Percentiles rank a stretch among this genome's conserved stretches.
Conservation (phyloP, 2,329 filamentous ascomycete species). For the Trichoderma sp. region DNA sequence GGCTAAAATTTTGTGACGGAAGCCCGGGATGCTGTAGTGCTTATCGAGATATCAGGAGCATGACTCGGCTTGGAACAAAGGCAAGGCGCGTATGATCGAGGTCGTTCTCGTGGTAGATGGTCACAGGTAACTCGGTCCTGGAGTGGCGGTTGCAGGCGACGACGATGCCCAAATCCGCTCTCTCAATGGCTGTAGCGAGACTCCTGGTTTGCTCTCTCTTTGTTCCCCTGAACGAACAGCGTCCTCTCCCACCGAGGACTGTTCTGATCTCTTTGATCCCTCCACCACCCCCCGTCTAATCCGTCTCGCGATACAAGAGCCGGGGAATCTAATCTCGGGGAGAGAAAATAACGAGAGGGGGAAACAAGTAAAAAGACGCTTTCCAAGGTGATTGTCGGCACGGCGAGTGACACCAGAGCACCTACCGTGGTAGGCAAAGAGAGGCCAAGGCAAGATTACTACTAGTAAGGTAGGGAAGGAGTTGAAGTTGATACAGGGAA, state of each 20-base stretch:
- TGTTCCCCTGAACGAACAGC: background rate
- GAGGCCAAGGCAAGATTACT: background rate
- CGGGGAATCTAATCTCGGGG: background rate
- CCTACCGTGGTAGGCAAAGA: background rate
- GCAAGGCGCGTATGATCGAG: background rate
- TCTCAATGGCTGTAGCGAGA: background rate
- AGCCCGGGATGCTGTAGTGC: background rate
- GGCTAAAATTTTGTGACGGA: background rate
- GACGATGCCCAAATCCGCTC: background rate
- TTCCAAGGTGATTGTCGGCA: background rate
- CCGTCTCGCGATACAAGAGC: background rate
- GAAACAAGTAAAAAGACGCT: background rate
- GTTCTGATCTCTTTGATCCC: background rate
- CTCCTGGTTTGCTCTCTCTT: background rate
- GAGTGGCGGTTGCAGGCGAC: background rate
- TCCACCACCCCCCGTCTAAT: conserved; percentile 12
- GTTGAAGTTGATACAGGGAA: background rate
- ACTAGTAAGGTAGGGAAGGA: background rate
- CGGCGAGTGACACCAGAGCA: background rate
- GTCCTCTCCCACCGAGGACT: background rate
- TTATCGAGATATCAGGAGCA: conserved; percentile 7
- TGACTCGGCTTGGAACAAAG: background rate
- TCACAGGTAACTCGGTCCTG: background rate
- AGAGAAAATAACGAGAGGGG: background rate
- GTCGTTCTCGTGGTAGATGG: background rate